A percentile compares a stretch with the other conserved stretches of the same genome.
phyloP scores from a whole-genome alignment of 2,329 filamentous ascomycete species.

The Fusarium longipes region DNA sequence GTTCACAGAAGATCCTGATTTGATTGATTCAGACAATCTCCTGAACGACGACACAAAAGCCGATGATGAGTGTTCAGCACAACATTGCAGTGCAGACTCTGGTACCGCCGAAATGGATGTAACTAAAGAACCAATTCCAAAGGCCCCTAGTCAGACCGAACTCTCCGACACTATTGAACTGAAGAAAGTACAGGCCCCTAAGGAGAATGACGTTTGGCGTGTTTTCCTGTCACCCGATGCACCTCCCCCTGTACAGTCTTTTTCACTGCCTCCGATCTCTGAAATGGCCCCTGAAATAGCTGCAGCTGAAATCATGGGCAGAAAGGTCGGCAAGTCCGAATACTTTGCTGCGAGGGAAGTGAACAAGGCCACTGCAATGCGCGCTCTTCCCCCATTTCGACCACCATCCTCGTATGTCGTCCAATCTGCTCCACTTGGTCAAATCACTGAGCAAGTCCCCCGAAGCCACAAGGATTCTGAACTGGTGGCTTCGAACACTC shows the following conservation, averaged over 20 bases:
- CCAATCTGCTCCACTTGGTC: neutral
- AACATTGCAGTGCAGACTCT: neutral
- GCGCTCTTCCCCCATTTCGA: constrained; percentile 4
- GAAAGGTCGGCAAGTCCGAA: constrained; percentile 53
- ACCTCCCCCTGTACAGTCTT: neutral
- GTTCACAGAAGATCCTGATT: constrained; percentile 11
- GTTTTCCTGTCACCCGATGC: constrained; percentile 19
- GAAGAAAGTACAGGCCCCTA: neutral
- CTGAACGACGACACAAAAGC: neutral
- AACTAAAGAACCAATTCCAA: neutral
- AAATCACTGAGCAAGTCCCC: neutral
- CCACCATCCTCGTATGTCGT: neutral
- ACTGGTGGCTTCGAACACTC: constrained; percentile 48
- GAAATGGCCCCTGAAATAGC: constrained; percentile 20
- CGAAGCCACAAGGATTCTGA: constrained; percentile 1
- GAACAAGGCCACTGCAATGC: constrained; percentile 46
- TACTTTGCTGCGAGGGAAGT: constrained; percentile 55
- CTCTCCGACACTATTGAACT: neutral
- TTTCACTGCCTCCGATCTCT: constrained; percentile 37
- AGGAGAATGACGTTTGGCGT: constrained; percentile 2
- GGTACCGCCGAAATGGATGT: neutral
- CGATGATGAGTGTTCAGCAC: neutral
- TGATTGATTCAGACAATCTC: neutral
- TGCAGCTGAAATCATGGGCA: constrained; percentile 49
- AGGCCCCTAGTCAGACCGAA: neutral